Evolutionary conservation across 83 land plant species (phyloP), one percentile per base, ranked within the genome.

Genomic region (Picea engelmannii): DNA sequence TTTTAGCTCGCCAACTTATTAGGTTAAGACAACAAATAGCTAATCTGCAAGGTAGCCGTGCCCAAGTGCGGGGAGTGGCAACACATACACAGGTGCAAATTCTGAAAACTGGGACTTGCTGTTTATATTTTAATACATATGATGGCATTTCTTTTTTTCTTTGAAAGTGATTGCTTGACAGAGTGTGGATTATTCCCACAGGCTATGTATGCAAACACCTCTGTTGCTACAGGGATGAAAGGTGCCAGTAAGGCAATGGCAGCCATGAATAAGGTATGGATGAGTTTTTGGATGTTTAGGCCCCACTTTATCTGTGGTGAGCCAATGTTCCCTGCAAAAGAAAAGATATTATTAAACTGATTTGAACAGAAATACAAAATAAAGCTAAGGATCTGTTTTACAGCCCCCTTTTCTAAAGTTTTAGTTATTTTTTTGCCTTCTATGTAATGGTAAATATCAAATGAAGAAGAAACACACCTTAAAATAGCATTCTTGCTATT

Each of bases 61-160:
- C 99, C 76, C 99, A 97, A 78, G 91, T 97, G 93, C 91, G 99
- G 44, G 99, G 99, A 80, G 92, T 97, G 76, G 95, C 99, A 15
- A 95, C 98, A 42, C 98, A 95, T 79, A 97, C 98, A 17, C 98
- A 95, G 92, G 99, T 93, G 76, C 62, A 63, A 52, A 16, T 2
- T 47, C 44, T 8, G 23, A 0, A 24, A 66, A 44, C 18, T 71
- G 67, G 55, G 24, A 20, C 62, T 64, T 74, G 20, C 65, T 76
- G 1, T 31, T 52, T 4, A 66, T 59, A 20, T 8, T 25, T 82
- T 79, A 35, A 17, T 62, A 38, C 62, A 42, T 63, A 58, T 80
- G 5, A 21, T 59, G 62, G 6, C 35, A 66, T 16, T 18, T 13
- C 44, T 27, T 44, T 2, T 70, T 44, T 80, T 52, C 55, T 77